Base-by-base conservation (phyloP, 1,284 basidiomycete genomes). In the Leccinum pachyderme region DNA sequence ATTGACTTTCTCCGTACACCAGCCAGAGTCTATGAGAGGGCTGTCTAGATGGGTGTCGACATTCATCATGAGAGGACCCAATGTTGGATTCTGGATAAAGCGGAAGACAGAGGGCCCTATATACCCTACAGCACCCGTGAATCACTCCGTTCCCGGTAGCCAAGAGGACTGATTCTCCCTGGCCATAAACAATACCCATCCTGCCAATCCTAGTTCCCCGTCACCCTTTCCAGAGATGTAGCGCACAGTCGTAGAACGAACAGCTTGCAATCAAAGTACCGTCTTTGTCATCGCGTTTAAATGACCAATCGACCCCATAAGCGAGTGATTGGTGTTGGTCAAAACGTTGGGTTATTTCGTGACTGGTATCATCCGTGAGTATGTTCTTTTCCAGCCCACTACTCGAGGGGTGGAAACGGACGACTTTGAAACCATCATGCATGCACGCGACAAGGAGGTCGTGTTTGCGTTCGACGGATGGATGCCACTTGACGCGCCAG, bases 401-500 rank as follows among this genome's bases (percentile, higher is more conserved):
- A 15, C 6, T 44, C 25, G n/a, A 41, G n/a, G 57, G 51, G 25
- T 32, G 60, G 28, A 74, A 56, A 52, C 70, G 71, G 57, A 95
- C 72, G 7, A 95, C 78, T 64, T 95, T 96, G 80, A 94, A 96
- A 1, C 97, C 96, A 59, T 93, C 94, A 67, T 98, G 95, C 97
- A 99, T 99, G 68, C 91, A 93, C 0, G 94, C 97, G 9, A 95
- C 84, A 28, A 98, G 79, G 1, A 99, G 76, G 63, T 95, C 89
- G 25, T 79, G 66, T 57, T 77, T 78, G 37, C 87, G 81, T 3
- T 65, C 59, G 1, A 78, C 59, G 1, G 77, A 80, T 1, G 95
- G 93, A 70, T 98, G 94, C 93, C 95, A 99, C 70, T 97, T 96
- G 49, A 94, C 84, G 15, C 97, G 82, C 97, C 97, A 99, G 11